Conservation (phyloP, 139 green algal species). For the Chlorella sp. region DNA sequence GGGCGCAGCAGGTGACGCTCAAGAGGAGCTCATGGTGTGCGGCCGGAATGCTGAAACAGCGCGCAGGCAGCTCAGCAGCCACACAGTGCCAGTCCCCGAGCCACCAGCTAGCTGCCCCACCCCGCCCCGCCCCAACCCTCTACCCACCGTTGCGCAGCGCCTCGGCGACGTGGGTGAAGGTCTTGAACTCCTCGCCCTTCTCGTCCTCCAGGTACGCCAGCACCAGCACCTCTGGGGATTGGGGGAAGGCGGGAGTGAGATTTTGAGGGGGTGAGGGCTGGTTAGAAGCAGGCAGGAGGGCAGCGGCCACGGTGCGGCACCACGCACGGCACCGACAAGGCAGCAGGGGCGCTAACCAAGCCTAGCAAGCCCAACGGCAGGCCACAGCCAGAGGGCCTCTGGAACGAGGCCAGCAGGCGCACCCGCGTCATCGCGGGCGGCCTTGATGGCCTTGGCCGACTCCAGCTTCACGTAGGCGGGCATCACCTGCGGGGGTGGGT, state of each 20-base stretch:
- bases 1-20: too few relatives aligned
- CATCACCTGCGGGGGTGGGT: background rate
- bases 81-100: too few relatives aligned
- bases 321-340: too few relatives aligned
- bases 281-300: too few relatives aligned
- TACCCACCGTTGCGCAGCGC: constrained; percentile 32
- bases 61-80: too few relatives aligned
- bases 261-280: background rate
- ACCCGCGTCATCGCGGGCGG: background rate
- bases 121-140: too few relatives aligned
- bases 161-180: constrained; percentile 36
- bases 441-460: constrained; percentile 19
- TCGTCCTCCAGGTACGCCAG: constrained; percentile 37
- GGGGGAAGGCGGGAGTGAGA: background rate
- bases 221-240: constrained; percentile 22
- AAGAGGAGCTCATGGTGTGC: too few relatives aligned
- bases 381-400: too few relatives aligned
- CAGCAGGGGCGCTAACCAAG: too few relatives aligned
- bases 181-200: constrained; percentile 36
- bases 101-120: background rate
- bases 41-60: too few relatives aligned
- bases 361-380: too few relatives aligned
- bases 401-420: background rate
- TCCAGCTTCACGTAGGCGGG: constrained; percentile 24
- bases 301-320: too few relatives aligned